phyloP scores from a whole-genome alignment of 306 rosid genomes.

The Benincasa hispida region DNA sequence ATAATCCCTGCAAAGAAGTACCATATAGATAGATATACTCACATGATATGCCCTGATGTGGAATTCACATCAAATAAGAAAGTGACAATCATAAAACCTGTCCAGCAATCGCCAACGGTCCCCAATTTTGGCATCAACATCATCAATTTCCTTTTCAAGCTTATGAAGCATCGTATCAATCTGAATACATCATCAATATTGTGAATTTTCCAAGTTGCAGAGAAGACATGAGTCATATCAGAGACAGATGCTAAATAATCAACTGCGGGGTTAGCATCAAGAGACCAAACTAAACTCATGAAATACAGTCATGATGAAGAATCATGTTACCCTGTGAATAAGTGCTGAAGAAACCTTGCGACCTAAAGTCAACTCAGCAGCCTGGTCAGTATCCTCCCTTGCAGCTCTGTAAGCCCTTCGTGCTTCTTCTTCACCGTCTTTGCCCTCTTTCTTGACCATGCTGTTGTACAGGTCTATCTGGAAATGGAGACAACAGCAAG shows the following conservation, averaged over 20 bases:
- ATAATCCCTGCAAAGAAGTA: conserved; percentile 44
- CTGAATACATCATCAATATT: conserved; percentile 23
- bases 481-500: conserved; percentile 5
- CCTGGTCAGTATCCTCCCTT: conserved; percentile 46
- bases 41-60: background rate
- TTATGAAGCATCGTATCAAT: conserved; percentile 92
- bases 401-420: conserved; percentile 82
- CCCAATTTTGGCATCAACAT: conserved; percentile 91
- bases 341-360: conserved; percentile 80
- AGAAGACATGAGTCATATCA: background rate
- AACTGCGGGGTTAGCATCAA: background rate
- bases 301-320: background rate
- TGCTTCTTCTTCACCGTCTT: conserved; percentile 54
- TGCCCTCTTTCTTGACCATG: conserved; percentile 74
- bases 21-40: background rate
- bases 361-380: conserved; percentile 33
- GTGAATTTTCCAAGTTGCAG: background rate
- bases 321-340: conserved; percentile 47
- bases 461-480: conserved; percentile 88
- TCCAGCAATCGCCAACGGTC: conserved; percentile 78
- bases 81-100: conserved; percentile 32
- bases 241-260: background rate
- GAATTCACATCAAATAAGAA: background rate
- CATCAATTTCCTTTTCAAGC: conserved; percentile 95
- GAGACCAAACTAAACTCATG: background rate